Conservation (phyloP, 169 alveolate species). For the Blepharisma undulans region DNA sequence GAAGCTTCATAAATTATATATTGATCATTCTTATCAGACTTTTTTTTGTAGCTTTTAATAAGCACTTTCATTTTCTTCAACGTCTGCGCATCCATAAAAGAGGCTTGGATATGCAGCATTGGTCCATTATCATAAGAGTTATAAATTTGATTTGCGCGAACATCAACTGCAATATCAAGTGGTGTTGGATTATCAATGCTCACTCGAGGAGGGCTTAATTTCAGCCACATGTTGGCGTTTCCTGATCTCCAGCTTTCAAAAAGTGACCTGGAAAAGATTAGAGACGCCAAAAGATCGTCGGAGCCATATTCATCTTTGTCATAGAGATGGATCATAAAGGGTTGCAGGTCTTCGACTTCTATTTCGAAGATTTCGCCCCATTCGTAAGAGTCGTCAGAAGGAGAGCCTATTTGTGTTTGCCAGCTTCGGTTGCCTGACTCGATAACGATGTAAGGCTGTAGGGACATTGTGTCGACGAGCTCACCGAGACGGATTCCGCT, state of each 20-base stretch:
- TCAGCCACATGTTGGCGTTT: neutral
- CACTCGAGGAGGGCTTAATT: neutral
- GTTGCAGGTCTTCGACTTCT: neutral
- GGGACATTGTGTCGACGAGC: neutral
- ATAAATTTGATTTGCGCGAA: neutral
- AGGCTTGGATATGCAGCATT: neutral
- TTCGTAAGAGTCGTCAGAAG: neutral
- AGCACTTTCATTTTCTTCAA: neutral
- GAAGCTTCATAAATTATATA: neutral
- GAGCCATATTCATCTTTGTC: neutral
- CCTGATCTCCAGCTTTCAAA: neutral
- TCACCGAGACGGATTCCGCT: neutral
- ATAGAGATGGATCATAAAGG: neutral
- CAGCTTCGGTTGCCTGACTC: neutral
- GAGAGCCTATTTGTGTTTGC: neutral
- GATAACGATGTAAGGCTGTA: neutral
- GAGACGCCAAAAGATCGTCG: neutral
- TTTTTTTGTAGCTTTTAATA: neutral
- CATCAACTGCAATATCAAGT: neutral
- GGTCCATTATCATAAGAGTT: neutral
- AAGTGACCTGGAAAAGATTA: neutral
- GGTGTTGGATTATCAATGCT: neutral
- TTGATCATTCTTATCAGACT: neutral
- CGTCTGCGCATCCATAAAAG: neutral
- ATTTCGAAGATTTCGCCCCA: neutral